Percentiles rank a stretch among this genome's conserved stretches.
These are phyloP conservation scores for Galeopsis tetrahit DNA, from an alignment of 257 asterid genomes.

Conservation along the genomic window DNA sequence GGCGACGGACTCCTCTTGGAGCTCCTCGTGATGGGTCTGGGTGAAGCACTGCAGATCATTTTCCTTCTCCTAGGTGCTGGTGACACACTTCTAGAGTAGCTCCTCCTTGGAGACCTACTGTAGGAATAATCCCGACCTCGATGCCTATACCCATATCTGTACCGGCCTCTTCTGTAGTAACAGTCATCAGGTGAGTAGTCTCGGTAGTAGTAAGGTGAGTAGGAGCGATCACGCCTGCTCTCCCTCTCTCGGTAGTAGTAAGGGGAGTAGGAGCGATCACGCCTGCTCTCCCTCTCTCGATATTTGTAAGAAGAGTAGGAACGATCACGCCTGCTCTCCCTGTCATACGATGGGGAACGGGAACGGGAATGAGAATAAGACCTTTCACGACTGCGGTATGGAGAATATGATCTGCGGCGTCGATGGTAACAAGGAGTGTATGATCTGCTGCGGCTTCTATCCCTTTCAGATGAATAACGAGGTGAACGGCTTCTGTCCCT, in stretches of 20 bases:
- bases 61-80: slow-evolving; percentile 54
- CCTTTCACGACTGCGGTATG: slow-evolving; percentile 46
- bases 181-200: slow-evolving; percentile 49
- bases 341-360: slow-evolving; percentile 51
- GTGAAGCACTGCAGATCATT: slow-evolving; percentile 25
- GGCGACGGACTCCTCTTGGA: slow-evolving; percentile 37
- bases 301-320: slow-evolving; percentile 47
- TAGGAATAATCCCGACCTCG: slow-evolving; percentile 51
- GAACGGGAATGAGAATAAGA: slow-evolving; percentile 60
- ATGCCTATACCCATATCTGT: slow-evolving; percentile 1
- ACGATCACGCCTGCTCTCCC: slow-evolving; percentile 49
- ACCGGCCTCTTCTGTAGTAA: slow-evolving; percentile 24
- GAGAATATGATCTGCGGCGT: slow-evolving; percentile 42
- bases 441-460: slow-evolving; percentile 60
- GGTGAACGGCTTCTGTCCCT: slow-evolving; percentile 40
- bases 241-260: slow-evolving; percentile 31
- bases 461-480: slow-evolving; percentile 49
- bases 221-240: slow-evolving; percentile 52
- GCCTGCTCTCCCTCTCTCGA: slow-evolving; percentile 45
- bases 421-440: slow-evolving; percentile 42
- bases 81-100: slow-evolving; percentile 46
- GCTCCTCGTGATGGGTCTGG: slow-evolving; percentile 20
- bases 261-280: slow-evolving; percentile 54
- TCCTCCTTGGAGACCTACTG: slow-evolving; percentile 49
- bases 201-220: slow-evolving; percentile 46